These are phyloP conservation scores for Pisolithus orientalis DNA, from an alignment of 768 basidiomycete species.

Conservation along the genomic window DNA sequence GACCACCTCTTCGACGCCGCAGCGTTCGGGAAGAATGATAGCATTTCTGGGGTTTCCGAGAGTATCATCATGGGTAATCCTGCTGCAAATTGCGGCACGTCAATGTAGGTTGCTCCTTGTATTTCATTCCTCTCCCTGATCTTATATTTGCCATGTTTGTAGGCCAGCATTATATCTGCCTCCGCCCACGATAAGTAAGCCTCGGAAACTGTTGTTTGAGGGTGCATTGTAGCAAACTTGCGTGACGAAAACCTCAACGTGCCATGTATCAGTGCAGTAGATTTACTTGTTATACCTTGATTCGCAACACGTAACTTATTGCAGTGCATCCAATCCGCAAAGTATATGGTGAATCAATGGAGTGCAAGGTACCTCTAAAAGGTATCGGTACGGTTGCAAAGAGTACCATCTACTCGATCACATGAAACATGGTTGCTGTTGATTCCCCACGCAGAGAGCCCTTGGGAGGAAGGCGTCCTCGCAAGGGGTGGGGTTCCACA, in stretches of 20 bases:
- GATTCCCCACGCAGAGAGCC: slow-evolving; percentile 20
- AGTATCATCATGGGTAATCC: slow-evolving; percentile 99
- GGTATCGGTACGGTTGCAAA: no score
- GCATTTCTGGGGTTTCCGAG: slow-evolving; percentile 94
- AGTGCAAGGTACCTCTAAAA: no score
- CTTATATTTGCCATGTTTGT: slow-evolving; percentile 2
- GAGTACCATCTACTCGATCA: background rate
- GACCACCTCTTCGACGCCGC: slow-evolving; percentile 98
- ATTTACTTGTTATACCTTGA: background rate
- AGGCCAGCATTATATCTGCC: slow-evolving; percentile 33
- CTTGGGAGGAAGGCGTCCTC: slow-evolving; percentile 18
- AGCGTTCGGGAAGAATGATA: slow-evolving; percentile 91
- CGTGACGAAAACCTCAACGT: background rate
- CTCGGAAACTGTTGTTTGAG: slow-evolving; percentile 31
- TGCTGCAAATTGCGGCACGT: slow-evolving; percentile 90
- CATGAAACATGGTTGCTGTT: slow-evolving; percentile 7
- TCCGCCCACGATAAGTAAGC: slow-evolving; percentile 27
- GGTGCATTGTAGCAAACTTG: slow-evolving; percentile 16
- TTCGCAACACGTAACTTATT: no score
- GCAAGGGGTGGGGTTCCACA: slow-evolving; percentile 3
- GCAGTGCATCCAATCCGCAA: no score
- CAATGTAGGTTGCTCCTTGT: slow-evolving; percentile 57
- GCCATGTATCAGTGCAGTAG: background rate
- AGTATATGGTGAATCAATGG: no score
- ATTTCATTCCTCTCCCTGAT: background rate